These are phyloP conservation scores for Rhizophagus clarus DNA, from an alignment of 192 early-diverging fungal species.

Conservation along the genomic window DNA sequence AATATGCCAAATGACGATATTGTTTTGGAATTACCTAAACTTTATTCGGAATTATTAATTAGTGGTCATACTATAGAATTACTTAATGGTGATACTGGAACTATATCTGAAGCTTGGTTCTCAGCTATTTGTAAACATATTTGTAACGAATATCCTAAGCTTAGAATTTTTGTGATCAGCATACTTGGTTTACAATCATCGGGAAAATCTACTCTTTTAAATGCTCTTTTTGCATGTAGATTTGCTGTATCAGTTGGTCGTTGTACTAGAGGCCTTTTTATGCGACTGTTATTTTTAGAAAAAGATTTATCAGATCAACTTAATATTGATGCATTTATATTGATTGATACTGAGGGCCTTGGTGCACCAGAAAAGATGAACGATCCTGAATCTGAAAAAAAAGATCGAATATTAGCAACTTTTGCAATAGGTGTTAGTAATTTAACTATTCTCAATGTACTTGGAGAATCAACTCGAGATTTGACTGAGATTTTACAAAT, in stretches of 20 bases:
- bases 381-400: constrained; percentile 23
- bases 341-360: constrained; percentile 33
- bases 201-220: constrained; percentile 28
- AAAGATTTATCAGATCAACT: constrained; percentile 25
- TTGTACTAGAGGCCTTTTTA: constrained; percentile 27
- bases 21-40: constrained; percentile 20
- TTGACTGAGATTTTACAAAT: constrained; percentile 30
- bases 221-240: constrained; percentile 30
- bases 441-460: constrained; percentile 25
- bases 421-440: constrained; percentile 30
- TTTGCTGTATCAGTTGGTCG: constrained; percentile 30
- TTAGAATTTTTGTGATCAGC: constrained; percentile 17
- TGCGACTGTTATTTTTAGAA: constrained; percentile 27
- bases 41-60: constrained; percentile 26
- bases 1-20: neutral
- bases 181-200: constrained; percentile 30
- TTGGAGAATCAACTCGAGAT: constrained; percentile 25
- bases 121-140: constrained; percentile 16
- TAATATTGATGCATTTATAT: constrained; percentile 15
- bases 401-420: constrained; percentile 22
- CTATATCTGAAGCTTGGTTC: constrained; percentile 24
- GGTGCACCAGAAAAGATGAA: constrained; percentile 24
- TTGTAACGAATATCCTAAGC: neutral
- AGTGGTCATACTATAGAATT: constrained; percentile 26
- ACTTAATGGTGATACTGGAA: constrained; percentile 24